Evolutionary conservation across 2,329 filamentous ascomycete species (phyloP).

Genomic region (Diatrype stigma): DNA sequence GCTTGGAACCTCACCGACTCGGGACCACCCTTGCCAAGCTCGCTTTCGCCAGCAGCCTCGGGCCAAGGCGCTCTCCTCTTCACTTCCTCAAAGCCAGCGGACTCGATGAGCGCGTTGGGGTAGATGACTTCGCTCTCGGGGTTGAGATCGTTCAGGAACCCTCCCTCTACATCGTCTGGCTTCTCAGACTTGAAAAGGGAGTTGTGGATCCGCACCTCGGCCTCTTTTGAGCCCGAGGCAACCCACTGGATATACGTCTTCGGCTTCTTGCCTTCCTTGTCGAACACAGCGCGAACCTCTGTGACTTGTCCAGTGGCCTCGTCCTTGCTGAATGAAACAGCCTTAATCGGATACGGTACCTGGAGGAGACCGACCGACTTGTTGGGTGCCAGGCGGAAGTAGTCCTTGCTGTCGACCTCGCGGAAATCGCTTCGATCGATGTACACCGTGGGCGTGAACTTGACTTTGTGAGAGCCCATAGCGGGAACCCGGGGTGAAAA

Average conservation of each 20-base stretch:
- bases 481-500: conserved; percentile 78
- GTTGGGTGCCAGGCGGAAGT: conserved; percentile 73
- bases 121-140: conserved; percentile 80
- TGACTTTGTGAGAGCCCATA: conserved; percentile 57
- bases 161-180: conserved; percentile 70
- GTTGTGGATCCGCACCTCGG: conserved; percentile 76
- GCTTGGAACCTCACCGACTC: conserved; percentile 87
- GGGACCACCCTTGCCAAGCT: conserved; percentile 56
- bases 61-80: conserved; percentile 73
- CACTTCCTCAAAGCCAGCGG: conserved; percentile 72
- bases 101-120: conserved; percentile 73
- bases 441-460: conserved; percentile 74
- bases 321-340: conserved; percentile 65
- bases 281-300: conserved; percentile 62
- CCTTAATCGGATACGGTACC: conserved; percentile 65
- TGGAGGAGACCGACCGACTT: conserved; percentile 72
- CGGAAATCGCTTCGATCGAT: conserved; percentile 80
- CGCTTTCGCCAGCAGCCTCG: conserved; percentile 66
- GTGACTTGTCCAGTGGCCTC: conserved; percentile 56
- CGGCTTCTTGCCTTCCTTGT: conserved; percentile 66
- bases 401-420: conserved; percentile 66
- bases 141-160: conserved; percentile 81
- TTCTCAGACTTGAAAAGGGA: conserved; percentile 83
- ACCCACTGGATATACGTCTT: conserved; percentile 94
- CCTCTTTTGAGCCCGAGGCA: conserved; percentile 61